Base-by-base conservation (phyloP, 2,329 filamentous ascomycete genomes). In the Diaporthe citri region DNA sequence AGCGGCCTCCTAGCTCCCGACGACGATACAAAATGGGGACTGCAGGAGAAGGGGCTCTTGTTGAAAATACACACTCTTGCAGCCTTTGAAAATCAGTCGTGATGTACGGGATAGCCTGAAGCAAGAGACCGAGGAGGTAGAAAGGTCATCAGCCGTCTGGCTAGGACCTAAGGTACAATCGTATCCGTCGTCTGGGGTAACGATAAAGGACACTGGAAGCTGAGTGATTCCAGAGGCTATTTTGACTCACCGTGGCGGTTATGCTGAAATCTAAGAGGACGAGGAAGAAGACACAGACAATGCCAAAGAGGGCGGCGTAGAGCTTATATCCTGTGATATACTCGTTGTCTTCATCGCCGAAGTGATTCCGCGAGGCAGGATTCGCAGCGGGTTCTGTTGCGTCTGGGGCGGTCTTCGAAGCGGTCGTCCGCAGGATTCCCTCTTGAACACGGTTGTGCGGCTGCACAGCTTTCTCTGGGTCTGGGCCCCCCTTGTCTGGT, bases 51-150 rank as follows among this genome's bases (percentile, higher is more conserved):
- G 36, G 10, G 22, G 15, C 13, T 4, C 22, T 22, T 56, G 4
- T 9, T 20, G 28, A 2, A 22, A 36, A 13, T 20, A 43, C 57
- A 2, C 20, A 60, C 57, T 60, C 57, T 43, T 43, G 57, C n/a
- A 60, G 13, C 10, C 57, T 60, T n/a, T 60, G 57, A 12, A 60
- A 60, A 15, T 60, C 57, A n/a, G 36, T 60, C 10, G 57, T 60
- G 4, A 60, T 60, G 15, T 60, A 60, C 36, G 57, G 57, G 36
- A 60, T 60, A 60, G 57, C 57, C 57, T 60, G n/a, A 3, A 13
- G 1, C 6, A 28, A 4, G 36, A 41, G 1, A 60, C 17, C 13
- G 36, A 10, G 9, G 13, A 41, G 12, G 3, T 20, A 20, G 17
- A 0, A 7, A 41, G 3, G 12, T 9, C n/a, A 36, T 60, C 57